Conservation (phyloP, 257 asterid genomes). For the Solanum pimpinellifolium region DNA sequence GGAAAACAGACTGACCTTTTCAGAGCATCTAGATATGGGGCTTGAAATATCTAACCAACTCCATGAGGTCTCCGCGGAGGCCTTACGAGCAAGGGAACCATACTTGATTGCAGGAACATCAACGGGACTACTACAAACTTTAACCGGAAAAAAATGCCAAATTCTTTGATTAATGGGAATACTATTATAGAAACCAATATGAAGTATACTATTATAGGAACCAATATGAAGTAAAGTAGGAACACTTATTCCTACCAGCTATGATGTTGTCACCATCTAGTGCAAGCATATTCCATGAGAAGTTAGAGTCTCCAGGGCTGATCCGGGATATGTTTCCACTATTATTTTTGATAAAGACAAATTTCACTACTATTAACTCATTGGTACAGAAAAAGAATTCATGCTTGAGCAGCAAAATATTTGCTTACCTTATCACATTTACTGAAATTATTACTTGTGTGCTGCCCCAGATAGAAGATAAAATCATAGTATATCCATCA, state of each 20-base stretch:
- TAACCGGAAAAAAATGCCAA: neutral
- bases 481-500: constrained; percentile 64
- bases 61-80: constrained; percentile 46
- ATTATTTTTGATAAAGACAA: neutral
- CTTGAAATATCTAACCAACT: constrained; percentile 60
- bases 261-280: constrained; percentile 63
- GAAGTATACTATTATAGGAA: neutral
- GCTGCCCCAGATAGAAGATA: constrained; percentile 83
- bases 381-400: neutral
- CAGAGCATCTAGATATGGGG: constrained; percentile 57
- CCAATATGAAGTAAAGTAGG: neutral
- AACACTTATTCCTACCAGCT: constrained; percentile 43
- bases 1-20: constrained; percentile 25
- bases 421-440: constrained; percentile 51
- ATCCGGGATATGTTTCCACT: constrained; percentile 68
- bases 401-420: neutral
- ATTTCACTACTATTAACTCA: neutral
- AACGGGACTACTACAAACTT: constrained; percentile 80
- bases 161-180: neutral
- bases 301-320: constrained; percentile 52
- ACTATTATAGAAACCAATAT: neutral
- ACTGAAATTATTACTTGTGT: constrained; percentile 51
- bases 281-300: constrained; percentile 72
- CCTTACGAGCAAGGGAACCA: constrained; percentile 33
- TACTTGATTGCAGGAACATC: constrained; percentile 76